phyloP scores from a whole-genome alignment of 768 basidiomycete genomes.

The Pleurotus giganteus region DNA sequence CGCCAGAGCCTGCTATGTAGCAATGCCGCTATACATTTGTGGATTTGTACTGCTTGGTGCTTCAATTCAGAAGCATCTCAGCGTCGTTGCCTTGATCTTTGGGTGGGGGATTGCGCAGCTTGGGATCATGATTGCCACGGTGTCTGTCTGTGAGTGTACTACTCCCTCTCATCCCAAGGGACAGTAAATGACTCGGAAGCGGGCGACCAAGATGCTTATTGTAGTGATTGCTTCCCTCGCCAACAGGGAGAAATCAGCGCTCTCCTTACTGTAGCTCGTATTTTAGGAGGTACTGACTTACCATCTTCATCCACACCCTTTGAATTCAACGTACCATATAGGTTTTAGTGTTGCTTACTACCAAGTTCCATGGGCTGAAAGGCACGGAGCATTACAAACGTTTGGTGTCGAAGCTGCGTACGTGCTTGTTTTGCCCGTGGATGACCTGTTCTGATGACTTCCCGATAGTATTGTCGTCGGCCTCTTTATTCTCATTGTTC shows the following conservation, averaged over 20 bases:
- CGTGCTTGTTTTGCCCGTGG: constrained; percentile 19
- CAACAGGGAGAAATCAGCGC: constrained; percentile 61
- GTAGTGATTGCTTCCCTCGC: constrained; percentile 48
- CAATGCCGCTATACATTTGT: constrained; percentile 48
- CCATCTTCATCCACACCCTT: background rate
- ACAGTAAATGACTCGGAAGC: constrained; percentile 23
- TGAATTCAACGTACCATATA: constrained; percentile 9
- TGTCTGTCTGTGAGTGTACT: constrained; percentile 53
- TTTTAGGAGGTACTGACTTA: constrained; percentile 39
- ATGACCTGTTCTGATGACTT: background rate
- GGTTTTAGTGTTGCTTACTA: constrained; percentile 67
- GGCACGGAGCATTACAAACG: constrained; percentile 58
- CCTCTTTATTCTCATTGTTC: constrained; percentile 50
- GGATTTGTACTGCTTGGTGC: constrained; percentile 55
- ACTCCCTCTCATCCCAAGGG: constrained; percentile 25
- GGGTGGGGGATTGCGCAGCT: constrained; percentile 64
- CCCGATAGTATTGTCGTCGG: constrained; percentile 42
- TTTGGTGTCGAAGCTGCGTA: constrained; percentile 64
- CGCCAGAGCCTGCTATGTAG: constrained; percentile 51
- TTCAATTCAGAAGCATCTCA: constrained; percentile 44
- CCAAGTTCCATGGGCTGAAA: constrained; percentile 63
- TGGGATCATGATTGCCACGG: constrained; percentile 58
- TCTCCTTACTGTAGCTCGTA: constrained; percentile 54
- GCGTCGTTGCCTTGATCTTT: constrained; percentile 47
- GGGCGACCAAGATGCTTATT: constrained; percentile 32